Evolutionary conservation across 768 basidiomycete species (phyloP), one percentile per base, ranked within the genome.

Genomic region (Hebeloma cylindrosporum): DNA sequence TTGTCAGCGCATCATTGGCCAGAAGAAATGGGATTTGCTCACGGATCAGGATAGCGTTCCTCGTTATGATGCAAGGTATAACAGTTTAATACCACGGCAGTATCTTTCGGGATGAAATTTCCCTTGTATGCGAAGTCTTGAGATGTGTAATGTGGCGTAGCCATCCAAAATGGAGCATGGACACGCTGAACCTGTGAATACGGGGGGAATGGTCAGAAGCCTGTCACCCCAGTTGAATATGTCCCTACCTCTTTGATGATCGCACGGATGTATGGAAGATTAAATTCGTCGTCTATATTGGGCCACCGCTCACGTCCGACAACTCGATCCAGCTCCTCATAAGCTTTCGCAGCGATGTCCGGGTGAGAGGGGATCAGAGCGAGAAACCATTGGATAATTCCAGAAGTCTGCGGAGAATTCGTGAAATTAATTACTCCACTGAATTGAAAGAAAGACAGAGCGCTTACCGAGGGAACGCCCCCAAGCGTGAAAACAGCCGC

Each of bases 401-500:
- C 57, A 32, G 65, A 54, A 3, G 66, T 65, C 66, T 67, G 28
- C 17, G 27, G 6, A 18, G 22, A 13, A 20, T 22, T 22, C 28
- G 21, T n/a, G 17, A 29, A 34, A 44, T 9, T 4, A 10, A 23
- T 8, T 5, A 2, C 13, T 27, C 10, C 2, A 20, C 16, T 14
- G 14, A 35, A 28, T 16, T 31, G 0, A 38, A n/a, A 10, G 11
- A 21, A 10, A 34, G 21, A 7, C 35, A n/a, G n/a, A n/a, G n/a
- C n/a, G n/a, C 66, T 33, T 32, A 70, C 71, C 17, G 72, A 65
- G 38, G 74, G 63, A 22, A 73, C 68, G 29, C 73, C 73, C 6
- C 70, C 74, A 14, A 72, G 64, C 52, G 66, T 71, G 45, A 74
- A 73, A 3, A 65, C 69, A 5, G 67, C 57, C 6, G 62, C 60